These are phyloP conservation scores for Cladophialophora carrionii DNA, from an alignment of 2,329 filamentous ascomycete species.

Conservation along the genomic window DNA sequence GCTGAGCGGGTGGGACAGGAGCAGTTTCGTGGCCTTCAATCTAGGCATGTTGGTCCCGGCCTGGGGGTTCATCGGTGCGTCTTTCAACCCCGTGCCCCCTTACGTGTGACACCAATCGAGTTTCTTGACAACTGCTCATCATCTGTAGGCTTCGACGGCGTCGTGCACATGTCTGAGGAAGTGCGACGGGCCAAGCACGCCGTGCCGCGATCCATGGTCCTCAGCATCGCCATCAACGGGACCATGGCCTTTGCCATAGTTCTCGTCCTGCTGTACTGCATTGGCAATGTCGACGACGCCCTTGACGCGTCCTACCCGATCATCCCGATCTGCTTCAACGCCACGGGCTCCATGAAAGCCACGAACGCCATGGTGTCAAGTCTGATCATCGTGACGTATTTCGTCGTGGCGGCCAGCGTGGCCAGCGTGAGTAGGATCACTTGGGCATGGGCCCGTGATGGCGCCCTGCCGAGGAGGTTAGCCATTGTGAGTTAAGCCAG, in stretches of 20 bases:
- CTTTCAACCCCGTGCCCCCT: neutral
- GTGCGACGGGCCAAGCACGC: conserved; percentile 51
- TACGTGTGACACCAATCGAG: neutral
- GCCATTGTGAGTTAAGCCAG: conserved; percentile 39
- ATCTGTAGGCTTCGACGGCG: conserved; percentile 51
- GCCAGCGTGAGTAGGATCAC: conserved; percentile 55
- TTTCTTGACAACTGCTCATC: neutral
- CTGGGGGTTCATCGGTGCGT: conserved; percentile 43
- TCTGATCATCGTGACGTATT: conserved; percentile 46
- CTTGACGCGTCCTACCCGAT: conserved; percentile 47
- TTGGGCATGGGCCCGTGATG: conserved; percentile 57
- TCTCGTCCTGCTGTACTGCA: conserved; percentile 50
- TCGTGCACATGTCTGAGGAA: conserved; percentile 54
- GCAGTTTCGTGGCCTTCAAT: conserved; percentile 43
- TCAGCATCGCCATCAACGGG: conserved; percentile 51
- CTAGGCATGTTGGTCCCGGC: conserved; percentile 45
- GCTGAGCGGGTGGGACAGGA: conserved; percentile 43
- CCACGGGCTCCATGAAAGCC: conserved; percentile 48
- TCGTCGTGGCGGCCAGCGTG: conserved; percentile 49
- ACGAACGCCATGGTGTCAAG: conserved; percentile 49
- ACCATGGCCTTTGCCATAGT: conserved; percentile 49
- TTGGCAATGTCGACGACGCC: conserved; percentile 47
- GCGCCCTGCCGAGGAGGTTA: conserved; percentile 50
- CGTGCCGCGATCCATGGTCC: conserved; percentile 52
- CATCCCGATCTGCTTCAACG: conserved; percentile 49